Evolutionary conservation across 805 yeast species (phyloP).

Genomic region (Myxozyma melibiosi): DNA sequence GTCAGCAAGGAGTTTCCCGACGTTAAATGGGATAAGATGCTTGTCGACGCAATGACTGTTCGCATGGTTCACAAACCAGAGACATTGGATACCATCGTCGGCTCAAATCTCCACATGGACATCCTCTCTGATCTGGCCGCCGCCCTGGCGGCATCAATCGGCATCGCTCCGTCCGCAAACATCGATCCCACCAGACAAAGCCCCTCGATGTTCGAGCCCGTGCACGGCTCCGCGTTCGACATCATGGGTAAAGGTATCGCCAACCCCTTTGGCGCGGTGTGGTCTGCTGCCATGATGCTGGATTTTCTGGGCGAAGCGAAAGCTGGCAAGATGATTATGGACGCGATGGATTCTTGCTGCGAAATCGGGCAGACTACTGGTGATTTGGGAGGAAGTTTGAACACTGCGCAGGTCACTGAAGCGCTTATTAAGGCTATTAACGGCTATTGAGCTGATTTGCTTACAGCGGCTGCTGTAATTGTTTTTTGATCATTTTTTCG

Average conservation of each 20-base stretch:
- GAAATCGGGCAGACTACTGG: constrained; percentile 12
- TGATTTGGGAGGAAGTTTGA: constrained; percentile 24
- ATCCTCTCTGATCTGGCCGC: constrained; percentile 34
- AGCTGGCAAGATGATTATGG: constrained; percentile 15
- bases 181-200: constrained; percentile 31
- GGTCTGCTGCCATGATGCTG: constrained; percentile 34
- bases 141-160: constrained; percentile 31
- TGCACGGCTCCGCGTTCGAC: constrained; percentile 35
- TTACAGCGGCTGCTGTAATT: neutral
- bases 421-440: constrained; percentile 5
- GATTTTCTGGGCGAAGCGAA: constrained; percentile 31
- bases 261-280: constrained; percentile 33
- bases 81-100: constrained; percentile 31
- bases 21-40: constrained; percentile 34
- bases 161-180: constrained; percentile 34
- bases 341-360: constrained; percentile 10
- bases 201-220: constrained; percentile 33
- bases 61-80: constrained; percentile 32
- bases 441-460: neutral
- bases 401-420: constrained; percentile 24
- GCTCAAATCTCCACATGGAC: constrained; percentile 33
- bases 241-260: constrained; percentile 34
- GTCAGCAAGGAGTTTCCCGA: constrained; percentile 33
- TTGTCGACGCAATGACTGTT: constrained; percentile 34
- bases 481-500: neutral